Base-by-base conservation (phyloP, 2,329 filamentous ascomycete species). In the Fusarium praegraminearum region DNA sequence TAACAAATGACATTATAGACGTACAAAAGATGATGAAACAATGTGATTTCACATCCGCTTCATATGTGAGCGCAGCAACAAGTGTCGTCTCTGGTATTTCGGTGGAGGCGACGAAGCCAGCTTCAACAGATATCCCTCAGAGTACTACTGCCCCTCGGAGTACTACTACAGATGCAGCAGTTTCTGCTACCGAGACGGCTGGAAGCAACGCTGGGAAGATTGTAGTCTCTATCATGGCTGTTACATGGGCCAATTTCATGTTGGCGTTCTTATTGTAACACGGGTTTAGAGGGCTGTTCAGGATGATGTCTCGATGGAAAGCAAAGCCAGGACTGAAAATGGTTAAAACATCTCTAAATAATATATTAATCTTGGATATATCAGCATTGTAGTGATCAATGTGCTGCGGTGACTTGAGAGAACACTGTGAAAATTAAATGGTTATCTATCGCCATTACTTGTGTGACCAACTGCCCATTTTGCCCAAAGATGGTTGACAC, bases 1-100 rank as follows among this genome's bases (percentile, higher is more conserved):
- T 58, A 7, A 60, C 15, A 2, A 7, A 33, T 0, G 1, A 0
- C 4, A 5, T 7, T 16, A 2, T 1, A 58, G 53, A 60, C 0
- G 20, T 60, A 2, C 28, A 60, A 1, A 60, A 59, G 9, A 49
- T 60, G 26, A 60, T 60, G 57, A 24, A 15, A 26, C 57, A 60
- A 5, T 60, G 57, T 2, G 18, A 43, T 2, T 60, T 60, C 2
- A 41, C 35, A 1, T 35, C 54, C 4, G 20, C 28, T 15, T 41
- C 53, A 0, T 60, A 60, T 4, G 28, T 28, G 1, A 16, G 28
- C 7, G 53, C 54, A 20, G 53, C 53, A 2, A 60, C 57, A 3
- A 58, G 53, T n/a, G 35, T 60, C 13, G 22, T 60, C 9, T 59
- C 57, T 2, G 57, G 33, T 5, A 41, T 60, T 12, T 22, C 47